These are phyloP conservation scores for Paecilomyces sp. DNA, from an alignment of 2,329 filamentous ascomycete genomes.

Conservation along the genomic window DNA sequence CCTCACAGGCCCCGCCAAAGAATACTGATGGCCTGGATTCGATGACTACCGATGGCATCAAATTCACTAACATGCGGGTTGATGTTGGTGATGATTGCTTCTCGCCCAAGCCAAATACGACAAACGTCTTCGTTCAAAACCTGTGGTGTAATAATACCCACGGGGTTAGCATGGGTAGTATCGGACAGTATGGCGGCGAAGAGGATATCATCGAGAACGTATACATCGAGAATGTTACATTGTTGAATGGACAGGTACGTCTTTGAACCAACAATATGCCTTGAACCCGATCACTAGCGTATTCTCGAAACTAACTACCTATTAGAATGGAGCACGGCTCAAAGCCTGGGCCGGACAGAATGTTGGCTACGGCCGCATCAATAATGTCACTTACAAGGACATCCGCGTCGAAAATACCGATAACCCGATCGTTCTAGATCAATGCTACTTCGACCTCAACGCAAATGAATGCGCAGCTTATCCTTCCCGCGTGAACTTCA, in stretches of 20 bases:
- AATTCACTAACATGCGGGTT: background rate
- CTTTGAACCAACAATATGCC: background rate
- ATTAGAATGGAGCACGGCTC: conserved; percentile 58
- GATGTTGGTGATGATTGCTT: conserved; percentile 50
- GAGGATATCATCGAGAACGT: conserved; percentile 63
- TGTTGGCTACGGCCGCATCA: conserved; percentile 56
- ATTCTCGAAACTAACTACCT: conserved; percentile 24
- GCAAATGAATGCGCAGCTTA: conserved; percentile 53
- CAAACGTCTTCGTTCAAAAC: conserved; percentile 57
- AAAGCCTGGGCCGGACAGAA: conserved; percentile 69
- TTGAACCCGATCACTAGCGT: conserved; percentile 23
- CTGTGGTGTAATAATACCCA: conserved; percentile 58
- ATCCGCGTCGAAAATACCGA: conserved; percentile 58
- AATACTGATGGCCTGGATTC: background rate
- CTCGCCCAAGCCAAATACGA: conserved; percentile 68
- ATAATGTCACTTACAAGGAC: conserved; percentile 60
- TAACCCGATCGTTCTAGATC: conserved; percentile 58
- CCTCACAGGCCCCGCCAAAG: background rate
- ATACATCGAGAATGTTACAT: conserved; percentile 55
- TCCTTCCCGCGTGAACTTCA: conserved; percentile 35
- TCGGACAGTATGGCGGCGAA: conserved; percentile 59
- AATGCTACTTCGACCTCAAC: conserved; percentile 59
- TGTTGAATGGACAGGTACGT: conserved; percentile 46
- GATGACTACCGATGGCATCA: background rate
- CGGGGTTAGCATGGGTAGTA: conserved; percentile 63